Percentiles rank a stretch among this genome's conserved stretches.
Evolutionary conservation across 2,329 filamentous ascomycete species (phyloP).

Genomic region (Hymenoscyphus fraxineus): DNA sequence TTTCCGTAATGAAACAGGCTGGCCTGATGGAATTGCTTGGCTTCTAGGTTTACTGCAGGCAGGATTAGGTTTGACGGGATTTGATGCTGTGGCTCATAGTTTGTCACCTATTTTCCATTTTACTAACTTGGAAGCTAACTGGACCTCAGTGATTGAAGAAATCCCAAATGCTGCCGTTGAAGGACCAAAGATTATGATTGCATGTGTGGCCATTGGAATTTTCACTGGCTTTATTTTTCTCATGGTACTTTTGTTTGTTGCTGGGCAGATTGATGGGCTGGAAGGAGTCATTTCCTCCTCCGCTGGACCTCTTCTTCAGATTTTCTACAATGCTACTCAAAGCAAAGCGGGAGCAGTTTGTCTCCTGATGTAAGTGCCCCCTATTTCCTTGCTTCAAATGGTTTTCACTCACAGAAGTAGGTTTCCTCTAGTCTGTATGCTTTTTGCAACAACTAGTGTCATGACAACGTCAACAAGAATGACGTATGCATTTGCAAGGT

Average conservation of each 20-base stretch:
- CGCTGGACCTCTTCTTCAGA: conserved; percentile 47
- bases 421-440: conserved; percentile 60
- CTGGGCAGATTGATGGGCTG: conserved; percentile 28
- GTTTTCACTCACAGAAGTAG: conserved; percentile 14
- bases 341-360: conserved; percentile 35
- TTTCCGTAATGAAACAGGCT: conserved; percentile 53
- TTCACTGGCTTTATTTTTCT: conserved; percentile 46
- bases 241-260: conserved; percentile 35
- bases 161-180: conserved; percentile 48
- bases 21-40: conserved; percentile 46
- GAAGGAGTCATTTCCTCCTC: conserved; percentile 42
- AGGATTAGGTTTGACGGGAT: conserved; percentile 50
- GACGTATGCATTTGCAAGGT: conserved; percentile 59
- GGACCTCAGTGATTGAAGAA: conserved; percentile 47
- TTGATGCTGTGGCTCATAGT: conserved; percentile 35
- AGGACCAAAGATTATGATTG: conserved; percentile 47
- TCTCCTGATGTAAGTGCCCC: conserved; percentile 21
- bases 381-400: background rate
- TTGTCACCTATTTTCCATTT: background rate
- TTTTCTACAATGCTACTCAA: conserved; percentile 46
- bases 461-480: conserved; percentile 65
- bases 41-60: conserved; percentile 51
- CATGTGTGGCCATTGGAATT: conserved; percentile 46
- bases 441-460: conserved; percentile 60
- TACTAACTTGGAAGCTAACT: background rate